Base-by-base conservation (phyloP, 2,329 filamentous ascomycete species). In the Sclerotinia nivalis region DNA sequence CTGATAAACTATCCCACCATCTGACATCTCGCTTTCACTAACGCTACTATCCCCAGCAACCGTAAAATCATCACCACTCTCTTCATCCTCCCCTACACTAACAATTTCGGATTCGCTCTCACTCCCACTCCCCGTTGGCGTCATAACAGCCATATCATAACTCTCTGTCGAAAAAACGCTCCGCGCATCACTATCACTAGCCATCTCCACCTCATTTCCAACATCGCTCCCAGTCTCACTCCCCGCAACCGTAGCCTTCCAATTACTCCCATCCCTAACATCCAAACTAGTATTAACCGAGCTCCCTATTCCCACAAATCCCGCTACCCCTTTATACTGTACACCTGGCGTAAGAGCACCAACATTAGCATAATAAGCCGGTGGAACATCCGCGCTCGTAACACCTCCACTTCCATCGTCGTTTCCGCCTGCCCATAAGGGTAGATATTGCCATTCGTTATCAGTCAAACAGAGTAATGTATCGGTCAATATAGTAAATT, bases 341-440 rank as follows among this genome's bases (percentile, higher is more conserved):
- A 68, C 25, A n/a, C 45, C 55, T 4, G 66, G 66, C 1, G 55
- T 68, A 5, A 68, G 25, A 18, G n/a, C 45, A 10, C 34, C 45
- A 34, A 60, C 54, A 60, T 49, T 60, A 37, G 65, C 0, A 43
- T 68, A 61, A 18, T 68, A 68, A 18, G 78, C 76, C 12, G 77
- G 76, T 0, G 79, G 79, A 2, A 79, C 73, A 1, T 69, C 45
- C 12, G 81, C 80, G 0, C 77, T 78, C 72, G 83, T 87, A 2
- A 86, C 83, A 20, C 81, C 83, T 2, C 84, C 85, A 0, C 80
- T 81, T 0, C 80, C 85, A 69, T 87, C 85, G 62, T 86, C 82
- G 43, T 83, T 78, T 1, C 85, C 89, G 5, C 86, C 88, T 0
- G 88, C 88, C 88, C 88, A 91, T 5, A 91, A 80, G 0, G 89